Evolutionary conservation across 2,329 filamentous ascomycete genomes (phyloP).

Genomic region (Sclerotinia spermophila): DNA sequence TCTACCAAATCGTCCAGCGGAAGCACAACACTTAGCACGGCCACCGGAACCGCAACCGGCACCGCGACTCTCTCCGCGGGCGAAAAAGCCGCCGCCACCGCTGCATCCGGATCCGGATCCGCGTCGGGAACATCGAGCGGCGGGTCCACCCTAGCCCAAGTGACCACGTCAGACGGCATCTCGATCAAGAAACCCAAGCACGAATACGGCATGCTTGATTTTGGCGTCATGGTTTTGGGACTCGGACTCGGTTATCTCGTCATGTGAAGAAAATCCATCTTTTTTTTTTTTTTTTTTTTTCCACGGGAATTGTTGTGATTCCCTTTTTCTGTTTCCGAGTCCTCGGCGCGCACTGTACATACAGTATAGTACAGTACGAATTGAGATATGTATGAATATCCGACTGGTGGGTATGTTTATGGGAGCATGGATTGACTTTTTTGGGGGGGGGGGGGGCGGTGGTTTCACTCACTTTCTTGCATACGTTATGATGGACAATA

Average conservation of each 20-base stretch:
- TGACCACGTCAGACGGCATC: slow-evolving; percentile 15
- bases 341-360: no score
- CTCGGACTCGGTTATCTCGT: slow-evolving; percentile 36
- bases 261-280: slow-evolving; percentile 33
- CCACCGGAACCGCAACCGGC: slow-evolving; percentile 17
- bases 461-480: not conserved
- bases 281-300: no score
- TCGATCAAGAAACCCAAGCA: slow-evolving; percentile 27
- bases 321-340: not conserved
- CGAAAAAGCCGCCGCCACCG: not conserved
- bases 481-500: not conserved
- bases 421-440: not conserved
- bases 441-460: not conserved
- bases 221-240: slow-evolving; percentile 33
- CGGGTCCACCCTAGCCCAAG: slow-evolving; percentile 30
- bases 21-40: not conserved
- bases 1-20: not conserved
- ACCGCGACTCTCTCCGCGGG: slow-evolving; percentile 22
- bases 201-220: slow-evolving; percentile 32
- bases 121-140: not conserved
- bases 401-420: not conserved
- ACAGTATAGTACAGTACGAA: not conserved
- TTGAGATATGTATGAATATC: not conserved
- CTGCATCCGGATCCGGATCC: not conserved
- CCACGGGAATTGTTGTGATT: no score